Evolutionary conservation across 768 basidiomycete species (phyloP), one percentile per base, ranked within the genome.

Genomic region (Leccinum subgranulosum): DNA sequence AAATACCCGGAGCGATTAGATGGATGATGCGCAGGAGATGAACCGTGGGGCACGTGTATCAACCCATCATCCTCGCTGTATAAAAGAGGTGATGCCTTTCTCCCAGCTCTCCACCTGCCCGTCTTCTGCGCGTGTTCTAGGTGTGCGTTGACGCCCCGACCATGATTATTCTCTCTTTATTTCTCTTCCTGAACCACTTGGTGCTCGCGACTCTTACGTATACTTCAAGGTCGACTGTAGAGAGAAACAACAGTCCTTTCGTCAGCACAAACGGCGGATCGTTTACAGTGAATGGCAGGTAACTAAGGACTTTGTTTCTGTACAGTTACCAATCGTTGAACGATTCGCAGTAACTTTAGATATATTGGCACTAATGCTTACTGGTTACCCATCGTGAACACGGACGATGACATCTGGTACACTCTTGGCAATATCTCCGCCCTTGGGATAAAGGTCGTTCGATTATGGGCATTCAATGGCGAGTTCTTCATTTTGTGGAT

Each of bases 391-490:
- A 70, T 75, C 43, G 66, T 89, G 33, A 85, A 86, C 64, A 67
- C 75, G 27, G 68, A 79, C 49, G 66, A 74, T 46, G 87, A 90
- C 63, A 83, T 90, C 47, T 75, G 80, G 66, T 64, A 74, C 49
- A 84, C 85, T 3, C 68, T 90, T 34, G 77, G 75, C 2, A 83
- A 81, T 59, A 86, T 90, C 54, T 79, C 81, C 12, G 76, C 78
- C 3, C 68, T 75, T 12, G 84, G 83, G 8, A 77, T 85, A 61
- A 82, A 74, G 39, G 85, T 85, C 21, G 80, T 88, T 28, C 77
- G 87, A 43, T 75, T 82, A 4, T 90, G 88, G 88, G 88, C 80
- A 17, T 89, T 88, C 69, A 88, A 88, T 70, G 87, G 86, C 81
- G 36, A 56, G 53, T 15, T 48, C 29, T 31, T 36, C 51, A 27